Conservation (phyloP, 371 early-diverging fungal species). For the Lichtheimia corymbifera region DNA sequence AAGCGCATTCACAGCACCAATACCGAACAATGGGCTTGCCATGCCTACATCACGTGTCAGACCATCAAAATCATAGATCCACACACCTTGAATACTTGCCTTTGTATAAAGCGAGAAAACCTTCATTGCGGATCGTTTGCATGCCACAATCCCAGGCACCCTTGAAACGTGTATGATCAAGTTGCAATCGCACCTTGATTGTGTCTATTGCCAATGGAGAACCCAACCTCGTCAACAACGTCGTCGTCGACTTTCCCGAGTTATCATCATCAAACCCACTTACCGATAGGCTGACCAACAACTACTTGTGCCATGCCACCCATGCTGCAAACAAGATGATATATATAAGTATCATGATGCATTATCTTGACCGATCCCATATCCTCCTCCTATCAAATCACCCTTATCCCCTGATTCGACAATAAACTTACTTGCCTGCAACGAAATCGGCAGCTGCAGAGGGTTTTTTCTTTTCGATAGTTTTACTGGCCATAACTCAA, state of each 20-base stretch:
- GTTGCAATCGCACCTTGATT: slow-evolving; percentile 71
- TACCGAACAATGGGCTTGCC: slow-evolving; percentile 82
- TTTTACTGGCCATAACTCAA: no score
- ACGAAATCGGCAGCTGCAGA: slow-evolving; percentile 48
- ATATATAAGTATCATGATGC: neutral
- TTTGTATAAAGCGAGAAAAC: slow-evolving; percentile 76
- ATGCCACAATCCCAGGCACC: slow-evolving; percentile 73
- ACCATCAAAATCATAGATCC: neutral
- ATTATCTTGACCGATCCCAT: neutral
- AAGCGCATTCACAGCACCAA: slow-evolving; percentile 82
- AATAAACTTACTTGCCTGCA: slow-evolving; percentile 47
- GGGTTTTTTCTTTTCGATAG: slow-evolving; percentile 10
- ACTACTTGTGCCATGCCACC: slow-evolving; percentile 53
- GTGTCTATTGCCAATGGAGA: slow-evolving; percentile 69
- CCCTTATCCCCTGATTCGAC: no score
- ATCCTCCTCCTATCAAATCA: neutral
- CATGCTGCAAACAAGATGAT: neutral
- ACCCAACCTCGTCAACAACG: slow-evolving; percentile 20
- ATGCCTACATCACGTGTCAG: slow-evolving; percentile 50
- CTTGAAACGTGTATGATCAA: slow-evolving; percentile 57
- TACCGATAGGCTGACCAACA: slow-evolving; percentile 40
- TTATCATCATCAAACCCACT: neutral
- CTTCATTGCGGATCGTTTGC: slow-evolving; percentile 66
- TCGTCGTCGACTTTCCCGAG: neutral
- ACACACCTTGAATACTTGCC: slow-evolving; percentile 40